Percentiles rank a stretch among this genome's conserved stretches.
Evolutionary conservation across 257 asterid species (phyloP).

Genomic region (Forsythia suspensa): DNA sequence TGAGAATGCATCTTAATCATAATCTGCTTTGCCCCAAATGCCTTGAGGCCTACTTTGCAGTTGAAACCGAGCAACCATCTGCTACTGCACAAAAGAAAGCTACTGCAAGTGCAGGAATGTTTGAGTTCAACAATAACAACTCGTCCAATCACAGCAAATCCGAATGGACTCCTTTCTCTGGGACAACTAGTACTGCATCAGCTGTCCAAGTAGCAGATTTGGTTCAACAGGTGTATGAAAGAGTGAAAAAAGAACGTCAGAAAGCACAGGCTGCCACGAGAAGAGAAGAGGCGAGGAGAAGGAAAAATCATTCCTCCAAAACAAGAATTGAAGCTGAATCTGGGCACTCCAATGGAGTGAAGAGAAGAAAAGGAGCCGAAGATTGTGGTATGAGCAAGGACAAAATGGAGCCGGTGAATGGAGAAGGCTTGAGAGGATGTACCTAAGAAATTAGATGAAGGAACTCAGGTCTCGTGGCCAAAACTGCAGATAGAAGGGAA

Average conservation of each 20-base stretch:
- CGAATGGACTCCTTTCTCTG: constrained; percentile 73
- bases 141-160: constrained; percentile 31
- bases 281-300: constrained; percentile 48
- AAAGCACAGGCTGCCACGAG: constrained; percentile 67
- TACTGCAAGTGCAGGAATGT: not conserved
- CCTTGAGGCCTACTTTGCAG: constrained; percentile 68
- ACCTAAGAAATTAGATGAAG: constrained; percentile 32
- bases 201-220: constrained; percentile 64
- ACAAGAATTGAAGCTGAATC: constrained; percentile 37
- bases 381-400: constrained; percentile 20
- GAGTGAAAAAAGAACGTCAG: constrained; percentile 71
- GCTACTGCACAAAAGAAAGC: not conserved
- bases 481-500: constrained; percentile 26
- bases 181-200: constrained; percentile 46
- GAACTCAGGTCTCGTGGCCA: constrained; percentile 27
- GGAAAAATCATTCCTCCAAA: constrained; percentile 46
- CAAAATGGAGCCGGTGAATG: constrained; percentile 16
- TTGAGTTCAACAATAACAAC: constrained; percentile 15
- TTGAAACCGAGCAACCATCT: constrained; percentile 55
- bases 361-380: constrained; percentile 55
- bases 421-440: constrained; percentile 57
- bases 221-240: constrained; percentile 73
- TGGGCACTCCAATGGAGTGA: no score
- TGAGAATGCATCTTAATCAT: constrained; percentile 64
- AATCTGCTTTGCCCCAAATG: constrained; percentile 81